Evolutionary conservation across 2,329 filamentous ascomycete species (phyloP).

Genomic region (Epichloe coenophiala): DNA sequence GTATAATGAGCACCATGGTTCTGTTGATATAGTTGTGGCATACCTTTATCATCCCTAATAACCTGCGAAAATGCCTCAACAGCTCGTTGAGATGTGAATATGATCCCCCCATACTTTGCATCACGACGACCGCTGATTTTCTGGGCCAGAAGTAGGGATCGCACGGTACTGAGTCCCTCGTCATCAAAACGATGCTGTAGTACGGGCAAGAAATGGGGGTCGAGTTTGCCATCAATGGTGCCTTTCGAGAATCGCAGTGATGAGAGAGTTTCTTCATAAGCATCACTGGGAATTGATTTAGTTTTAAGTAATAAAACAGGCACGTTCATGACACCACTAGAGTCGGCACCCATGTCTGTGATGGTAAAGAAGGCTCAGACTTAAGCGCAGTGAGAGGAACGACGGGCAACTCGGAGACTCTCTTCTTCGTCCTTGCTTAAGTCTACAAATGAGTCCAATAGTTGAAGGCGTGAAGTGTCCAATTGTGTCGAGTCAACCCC

Average conservation of each 20-base stretch:
- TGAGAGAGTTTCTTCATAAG: constrained; percentile 52
- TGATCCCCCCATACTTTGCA: constrained; percentile 51
- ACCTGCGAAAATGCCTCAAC: constrained; percentile 63
- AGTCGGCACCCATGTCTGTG: neutral
- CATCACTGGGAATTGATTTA: constrained; percentile 55
- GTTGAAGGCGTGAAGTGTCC: too few relatives aligned
- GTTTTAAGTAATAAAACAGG: constrained; percentile 66
- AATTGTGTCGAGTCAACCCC: neutral
- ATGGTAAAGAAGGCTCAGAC: neutral
- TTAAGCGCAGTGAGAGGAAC: neutral
- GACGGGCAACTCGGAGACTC: neutral
- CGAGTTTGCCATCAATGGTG: constrained; percentile 31
- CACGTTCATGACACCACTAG: constrained; percentile 6
- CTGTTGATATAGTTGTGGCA: neutral
- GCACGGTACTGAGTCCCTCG: constrained; percentile 40
- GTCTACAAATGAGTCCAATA: neutral
- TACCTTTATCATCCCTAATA: constrained; percentile 38
- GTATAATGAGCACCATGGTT: neutral
- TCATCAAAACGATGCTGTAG: constrained; percentile 57
- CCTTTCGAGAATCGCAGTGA: constrained; percentile 6
- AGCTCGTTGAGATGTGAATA: constrained; percentile 74
- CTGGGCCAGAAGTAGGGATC: constrained; percentile 30
- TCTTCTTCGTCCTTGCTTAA: neutral
- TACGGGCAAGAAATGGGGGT: constrained; percentile 62
- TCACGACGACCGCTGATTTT: constrained; percentile 24